phyloP scores from a whole-genome alignment of 2,329 filamentous ascomycete genomes.

The Fusarium compactum region DNA sequence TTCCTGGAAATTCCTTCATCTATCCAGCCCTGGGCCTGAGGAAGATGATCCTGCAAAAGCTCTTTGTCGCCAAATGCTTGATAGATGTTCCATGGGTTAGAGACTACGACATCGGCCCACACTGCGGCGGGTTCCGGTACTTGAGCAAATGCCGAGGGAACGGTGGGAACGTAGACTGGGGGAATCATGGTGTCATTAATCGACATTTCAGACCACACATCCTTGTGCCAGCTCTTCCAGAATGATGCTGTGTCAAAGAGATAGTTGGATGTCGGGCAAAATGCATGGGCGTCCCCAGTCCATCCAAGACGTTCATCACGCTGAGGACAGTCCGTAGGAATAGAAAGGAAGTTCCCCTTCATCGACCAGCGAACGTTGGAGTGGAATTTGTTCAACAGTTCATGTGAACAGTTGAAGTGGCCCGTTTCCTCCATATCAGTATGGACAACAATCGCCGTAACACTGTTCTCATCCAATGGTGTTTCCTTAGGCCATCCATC shows the following conservation, averaged over 20 bases:
- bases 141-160: neutral
- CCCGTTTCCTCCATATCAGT: conserved; percentile 65
- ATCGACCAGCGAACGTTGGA: conserved; percentile 66
- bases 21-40: conserved; percentile 15
- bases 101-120: neutral
- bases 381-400: conserved; percentile 65
- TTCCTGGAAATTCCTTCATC: neutral
- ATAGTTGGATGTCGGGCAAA: conserved; percentile 63
- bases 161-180: neutral
- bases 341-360: conserved; percentile 67
- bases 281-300: conserved; percentile 63
- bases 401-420: conserved; percentile 64
- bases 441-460: conserved; percentile 56
- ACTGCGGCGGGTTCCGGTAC: neutral
- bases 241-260: conserved; percentile 66
- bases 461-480: conserved; percentile 36
- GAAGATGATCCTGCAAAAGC: conserved; percentile 5
- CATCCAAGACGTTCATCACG: conserved; percentile 66
- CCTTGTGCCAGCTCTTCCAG: conserved; percentile 42
- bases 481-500: conserved; percentile 52
- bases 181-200: neutral
- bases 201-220: neutral
- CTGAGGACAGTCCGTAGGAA: conserved; percentile 63
- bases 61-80: neutral
- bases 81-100: neutral